These are phyloP conservation scores for Globisporangium canariense DNA, from an alignment of 352 stramenopile species.

Conservation along the genomic window DNA sequence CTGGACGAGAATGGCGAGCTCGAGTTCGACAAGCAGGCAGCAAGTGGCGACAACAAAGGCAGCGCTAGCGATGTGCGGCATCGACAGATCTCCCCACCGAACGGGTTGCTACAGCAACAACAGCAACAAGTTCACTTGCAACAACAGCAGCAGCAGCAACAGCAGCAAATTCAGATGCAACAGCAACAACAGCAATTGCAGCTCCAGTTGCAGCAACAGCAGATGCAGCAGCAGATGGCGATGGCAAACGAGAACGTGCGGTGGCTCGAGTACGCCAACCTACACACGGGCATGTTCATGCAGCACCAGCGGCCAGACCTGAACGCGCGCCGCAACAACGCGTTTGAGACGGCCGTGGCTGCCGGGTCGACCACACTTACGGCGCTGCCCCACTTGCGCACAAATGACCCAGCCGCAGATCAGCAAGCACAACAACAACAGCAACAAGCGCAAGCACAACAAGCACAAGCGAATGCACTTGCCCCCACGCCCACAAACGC, in stretches of 20 bases:
- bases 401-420: slow-evolving; percentile 1
- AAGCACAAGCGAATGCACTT: background rate
- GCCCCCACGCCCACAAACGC: slow-evolving; percentile 9
- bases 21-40: slow-evolving; percentile 27
- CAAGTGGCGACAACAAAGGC: slow-evolving; percentile 9
- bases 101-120: slow-evolving; percentile 11
- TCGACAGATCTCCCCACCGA: slow-evolving; percentile 14
- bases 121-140: background rate
- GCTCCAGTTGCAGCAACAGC: slow-evolving; percentile 18
- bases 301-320: slow-evolving; percentile 20
- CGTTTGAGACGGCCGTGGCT: slow-evolving; percentile 30
- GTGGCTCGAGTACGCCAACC: slow-evolving; percentile 11
- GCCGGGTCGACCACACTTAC: slow-evolving; percentile 37
- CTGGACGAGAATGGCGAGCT: slow-evolving; percentile 51
- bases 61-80: slow-evolving; percentile 9
- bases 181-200: slow-evolving; percentile 22
- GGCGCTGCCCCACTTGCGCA: slow-evolving; percentile 27
- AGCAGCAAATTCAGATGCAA: slow-evolving; percentile 14
- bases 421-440: slow-evolving; percentile 8
- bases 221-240: slow-evolving; percentile 22
- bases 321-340: slow-evolving; percentile 17
- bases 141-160: slow-evolving; percentile 16
- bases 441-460: background rate
- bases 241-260: slow-evolving; percentile 16
- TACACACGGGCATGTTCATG: slow-evolving; percentile 6